Evolutionary conservation across 139 green algal species (phyloP).

Genomic region (Astrephomene gubernaculifera): DNA sequence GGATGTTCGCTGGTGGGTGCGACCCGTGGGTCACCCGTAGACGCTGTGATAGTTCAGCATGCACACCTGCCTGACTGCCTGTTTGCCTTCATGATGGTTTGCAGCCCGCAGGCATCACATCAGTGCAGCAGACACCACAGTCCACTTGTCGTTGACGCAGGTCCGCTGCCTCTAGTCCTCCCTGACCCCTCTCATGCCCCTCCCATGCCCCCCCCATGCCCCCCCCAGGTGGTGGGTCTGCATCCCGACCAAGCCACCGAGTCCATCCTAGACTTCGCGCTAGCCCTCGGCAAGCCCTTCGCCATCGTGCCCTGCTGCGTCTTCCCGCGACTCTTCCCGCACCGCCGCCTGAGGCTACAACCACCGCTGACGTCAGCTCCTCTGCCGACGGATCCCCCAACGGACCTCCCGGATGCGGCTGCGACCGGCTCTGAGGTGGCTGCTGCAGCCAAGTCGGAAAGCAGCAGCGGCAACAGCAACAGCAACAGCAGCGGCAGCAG

Average conservation of each 20-base stretch:
- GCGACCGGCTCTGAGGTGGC: not conserved
- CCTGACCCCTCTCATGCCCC: not conserved
- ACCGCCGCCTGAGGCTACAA: conserved; percentile 56
- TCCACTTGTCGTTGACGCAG: too few species aligned
- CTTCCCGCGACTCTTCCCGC: conserved; percentile 63
- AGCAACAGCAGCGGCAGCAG: too few species aligned
- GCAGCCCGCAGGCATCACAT: too few species aligned
- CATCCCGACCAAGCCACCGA: conserved; percentile 76
- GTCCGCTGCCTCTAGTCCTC: not conserved
- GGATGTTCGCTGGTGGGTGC: conserved; percentile 14
- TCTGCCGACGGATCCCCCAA: too few species aligned
- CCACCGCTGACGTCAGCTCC: too few species aligned
- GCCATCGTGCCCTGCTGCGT: conserved; percentile 75
- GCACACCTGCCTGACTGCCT: too few species aligned
- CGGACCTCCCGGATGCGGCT: too few species aligned
- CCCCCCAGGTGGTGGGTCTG: conserved; percentile 57
- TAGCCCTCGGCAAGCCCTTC: conserved; percentile 60
- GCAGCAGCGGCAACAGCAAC: not conserved
- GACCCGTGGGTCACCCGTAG: too few species aligned
- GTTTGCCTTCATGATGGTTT: too few species aligned
- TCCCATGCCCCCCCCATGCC: not conserved
- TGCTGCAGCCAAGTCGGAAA: not conserved
- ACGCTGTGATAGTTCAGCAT: too few species aligned
- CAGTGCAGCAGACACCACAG: too few species aligned
- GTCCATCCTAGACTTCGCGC: conserved; percentile 60